Conservation (phyloP, 352 stramenopile genomes). For the Phytophthora crassamura region DNA sequence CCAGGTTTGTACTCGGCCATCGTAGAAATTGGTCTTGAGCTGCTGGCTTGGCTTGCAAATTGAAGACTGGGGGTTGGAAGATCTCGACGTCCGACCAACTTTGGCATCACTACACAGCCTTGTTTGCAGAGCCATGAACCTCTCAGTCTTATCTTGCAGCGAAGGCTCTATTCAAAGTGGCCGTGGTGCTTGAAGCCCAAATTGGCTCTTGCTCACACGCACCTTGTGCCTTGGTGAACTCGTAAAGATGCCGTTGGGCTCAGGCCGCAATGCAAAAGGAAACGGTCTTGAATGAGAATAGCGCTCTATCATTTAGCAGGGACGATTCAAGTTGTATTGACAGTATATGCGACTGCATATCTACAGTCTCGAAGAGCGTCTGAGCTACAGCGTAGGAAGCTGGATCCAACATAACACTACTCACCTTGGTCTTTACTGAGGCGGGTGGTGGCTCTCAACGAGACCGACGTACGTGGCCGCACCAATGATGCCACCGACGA, state of each 20-base stretch:
- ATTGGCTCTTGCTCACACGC: background rate
- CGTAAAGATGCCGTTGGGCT: conserved; percentile 13
- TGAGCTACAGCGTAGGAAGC: too few species aligned
- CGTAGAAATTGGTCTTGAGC: conserved; percentile 17
- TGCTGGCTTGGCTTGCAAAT: conserved; percentile 22
- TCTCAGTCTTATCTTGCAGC: conserved; percentile 28
- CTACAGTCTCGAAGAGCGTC: background rate
- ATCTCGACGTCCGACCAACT: conserved; percentile 6
- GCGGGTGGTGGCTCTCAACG: conserved; percentile 31
- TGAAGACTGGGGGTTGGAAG: conserved; percentile 24
- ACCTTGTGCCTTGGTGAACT: background rate
- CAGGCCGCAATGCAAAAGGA: background rate
- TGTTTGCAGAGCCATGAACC: background rate
- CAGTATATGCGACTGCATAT: conserved; percentile 3
- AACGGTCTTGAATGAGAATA: conserved; percentile 1
- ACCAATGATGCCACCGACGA: conserved; percentile 32
- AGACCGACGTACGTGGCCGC: conserved; percentile 31
- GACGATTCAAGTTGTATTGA: conserved; percentile 17
- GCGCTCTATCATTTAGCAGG: background rate
- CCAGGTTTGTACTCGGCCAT: conserved; percentile 41
- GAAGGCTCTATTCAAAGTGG: conserved; percentile 13
- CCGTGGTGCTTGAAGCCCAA: background rate
- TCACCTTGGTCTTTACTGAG: conserved; percentile 4
- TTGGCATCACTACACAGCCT: background rate
- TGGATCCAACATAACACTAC: background rate